Evolutionary conservation across 768 basidiomycete species (phyloP), one percentile per base, ranked within the genome.

Genomic region (Mycena galericulata): DNA sequence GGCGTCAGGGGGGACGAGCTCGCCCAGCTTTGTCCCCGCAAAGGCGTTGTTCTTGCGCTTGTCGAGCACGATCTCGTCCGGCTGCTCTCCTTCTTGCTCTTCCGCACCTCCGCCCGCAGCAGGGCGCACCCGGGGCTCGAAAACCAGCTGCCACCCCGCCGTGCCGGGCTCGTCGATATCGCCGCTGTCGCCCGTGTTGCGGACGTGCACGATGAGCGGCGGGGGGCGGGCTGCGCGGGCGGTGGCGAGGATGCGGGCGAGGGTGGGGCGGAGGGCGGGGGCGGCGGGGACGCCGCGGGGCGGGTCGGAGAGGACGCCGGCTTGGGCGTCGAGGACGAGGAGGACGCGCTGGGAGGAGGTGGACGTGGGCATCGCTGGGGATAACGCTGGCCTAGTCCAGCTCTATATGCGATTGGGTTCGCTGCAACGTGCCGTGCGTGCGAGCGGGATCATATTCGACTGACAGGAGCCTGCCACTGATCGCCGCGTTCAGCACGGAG

Each of bases 1-100:
- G 17, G 90, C 90, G 32, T 87, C 83, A 4, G 74, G 59, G 0
- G 84, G 82, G 38, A 93, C 79, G 46, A 89, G 73, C 4, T 84
- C 81, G 10, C 78, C 84, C 4, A 93, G 81, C 14, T 58, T 68
- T 22, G 90, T 92, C 14, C 88, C 88, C 0, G 85, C 82, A 70
- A 92, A 93, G 29, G 90, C 89, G 70, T 92, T 91, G 79, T 89
- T 91, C 79, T 90, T 90, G 54, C 80, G 79, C 79, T 92, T 92
- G 79, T 92, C 90, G 50, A 92, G 71, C 57, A 91, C 80, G 55
- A 79, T 75, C 75, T 92, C 91, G 72, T 81, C 73, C 0, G 83
- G 76, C 10, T 82, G 82, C n/a, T n/a, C n/a, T n/a, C n/a, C n/a
- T n/a, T n/a, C n/a, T n/a, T n/a, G n/a, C n/a, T n/a, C n/a, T n/a